Conservation (phyloP, 345 rosid genomes). For the Iberis pinnata region DNA sequence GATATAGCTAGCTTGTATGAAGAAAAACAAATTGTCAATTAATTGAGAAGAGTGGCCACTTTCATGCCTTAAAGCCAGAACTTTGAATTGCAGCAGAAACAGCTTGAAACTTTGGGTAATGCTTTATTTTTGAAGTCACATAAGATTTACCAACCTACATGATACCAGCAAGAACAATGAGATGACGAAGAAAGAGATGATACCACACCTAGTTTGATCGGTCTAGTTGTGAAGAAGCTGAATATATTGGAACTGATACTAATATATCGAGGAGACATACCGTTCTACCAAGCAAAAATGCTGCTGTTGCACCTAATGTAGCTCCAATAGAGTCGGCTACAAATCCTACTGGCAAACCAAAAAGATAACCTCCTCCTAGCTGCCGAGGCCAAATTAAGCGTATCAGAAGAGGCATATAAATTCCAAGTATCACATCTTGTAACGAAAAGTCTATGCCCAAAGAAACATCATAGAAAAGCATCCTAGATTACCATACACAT, state of each 20-base stretch:
- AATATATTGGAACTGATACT: background rate
- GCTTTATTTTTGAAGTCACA: constrained; percentile 41
- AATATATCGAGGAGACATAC: constrained; percentile 33
- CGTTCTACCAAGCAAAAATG: constrained; percentile 90
- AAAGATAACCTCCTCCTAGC: constrained; percentile 99
- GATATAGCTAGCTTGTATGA: background rate
- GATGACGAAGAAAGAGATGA: background rate
- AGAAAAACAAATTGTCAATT: background rate
- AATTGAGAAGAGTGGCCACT: constrained; percentile 5
- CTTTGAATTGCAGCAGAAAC: constrained; percentile 39
- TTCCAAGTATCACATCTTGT: background rate
- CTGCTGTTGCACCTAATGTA: constrained; percentile 88
- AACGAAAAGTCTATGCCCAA: background rate
- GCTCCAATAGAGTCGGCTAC: constrained; percentile 96
- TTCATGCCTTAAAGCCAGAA: constrained; percentile 56
- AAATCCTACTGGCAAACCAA: constrained; percentile 94
- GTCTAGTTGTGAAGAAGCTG: too few relatives aligned
- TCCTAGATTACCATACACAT: background rate
- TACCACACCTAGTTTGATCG: too few relatives aligned
- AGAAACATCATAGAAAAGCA: constrained; percentile 3
- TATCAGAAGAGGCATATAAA: background rate
- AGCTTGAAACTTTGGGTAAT: constrained; percentile 50
- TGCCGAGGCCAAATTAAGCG: constrained; percentile 25
- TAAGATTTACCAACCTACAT: constrained; percentile 50
- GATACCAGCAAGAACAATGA: constrained; percentile 7